Base-by-base conservation (phyloP, 2,329 filamentous ascomycete species). In the Clarireedia homoeocarpa region DNA sequence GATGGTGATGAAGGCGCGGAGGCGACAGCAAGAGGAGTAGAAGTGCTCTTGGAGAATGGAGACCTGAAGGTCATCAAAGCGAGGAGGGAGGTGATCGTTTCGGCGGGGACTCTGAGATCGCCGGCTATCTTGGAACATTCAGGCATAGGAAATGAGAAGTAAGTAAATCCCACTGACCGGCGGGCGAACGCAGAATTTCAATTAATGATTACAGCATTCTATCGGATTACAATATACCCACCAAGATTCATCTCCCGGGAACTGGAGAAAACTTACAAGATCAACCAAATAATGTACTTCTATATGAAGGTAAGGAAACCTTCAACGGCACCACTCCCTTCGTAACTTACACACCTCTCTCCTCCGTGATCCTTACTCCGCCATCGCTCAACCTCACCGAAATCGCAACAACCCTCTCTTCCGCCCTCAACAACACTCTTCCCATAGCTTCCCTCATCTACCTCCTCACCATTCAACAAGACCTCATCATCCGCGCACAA, bases 391-490 rank as follows among this genome's bases (percentile, higher is more conserved):
- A 48, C 24, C 17, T 56, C 23, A 20, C 27, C 4, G 24, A 27
- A 9, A 55, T 39, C 24, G 51, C 55, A 26, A n/a, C 27, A 15
- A 30, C 51, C 26, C 57, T 59, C 24, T 60, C 62, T 10, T 50
- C 34, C n/a, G 60, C 62, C 5, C 64, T 62, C 12, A 67, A 67
- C 49, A 55, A 62, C 6, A 63, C 66, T 17, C 65, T 61, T 10
- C 60, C 71, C 12, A 60, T 64, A 9, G 60, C 66, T 4, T 55
- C 67, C 14, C 67, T 70, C 14, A 58, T 78, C 30, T 69, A 76
- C 56, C 64, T 78, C 1, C 69, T 80, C 20, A 65, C 65, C 6
- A 65, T 75, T 3, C 76, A 80, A 64, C 70, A 78, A 58, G 71
- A 76, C 50, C 67, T 80, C 9, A 70, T 81, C 15, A 78, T 77